These are phyloP conservation scores for Xanthoconium separans DNA, from an alignment of 1,284 basidiomycete genomes.

Conservation along the genomic window DNA sequence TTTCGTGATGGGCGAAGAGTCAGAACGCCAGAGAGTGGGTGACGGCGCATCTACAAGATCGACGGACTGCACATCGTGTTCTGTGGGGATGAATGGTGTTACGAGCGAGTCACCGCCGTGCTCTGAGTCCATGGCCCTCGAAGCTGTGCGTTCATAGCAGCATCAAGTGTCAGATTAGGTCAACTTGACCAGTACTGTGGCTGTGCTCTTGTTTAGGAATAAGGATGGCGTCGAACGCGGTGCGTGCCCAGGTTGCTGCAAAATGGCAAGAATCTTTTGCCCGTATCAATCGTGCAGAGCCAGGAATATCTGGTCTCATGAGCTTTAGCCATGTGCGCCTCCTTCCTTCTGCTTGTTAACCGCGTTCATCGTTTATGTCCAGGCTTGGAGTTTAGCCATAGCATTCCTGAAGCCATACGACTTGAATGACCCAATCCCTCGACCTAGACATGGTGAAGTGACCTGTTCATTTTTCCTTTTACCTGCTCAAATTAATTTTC, in stretches of 20 bases:
- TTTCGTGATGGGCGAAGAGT: conserved; percentile 6
- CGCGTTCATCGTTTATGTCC: conserved; percentile 3
- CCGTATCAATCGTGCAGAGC: conserved; percentile 59
- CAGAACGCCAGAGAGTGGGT: not conserved
- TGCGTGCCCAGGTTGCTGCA: conserved; percentile 59
- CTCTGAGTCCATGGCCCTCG: conserved; percentile 11
- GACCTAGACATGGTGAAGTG: conserved; percentile 38
- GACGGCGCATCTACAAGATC: not conserved
- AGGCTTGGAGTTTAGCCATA: conserved; percentile 66
- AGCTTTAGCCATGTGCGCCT: conserved; percentile 58
- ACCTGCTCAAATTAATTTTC: not conserved
- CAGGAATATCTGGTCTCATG: conserved; percentile 66
- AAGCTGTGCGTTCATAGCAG: not conserved
- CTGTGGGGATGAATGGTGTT: conserved; percentile 27
- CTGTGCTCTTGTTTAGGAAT: conserved; percentile 20
- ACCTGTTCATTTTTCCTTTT: not conserved
- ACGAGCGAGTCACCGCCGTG: not conserved
- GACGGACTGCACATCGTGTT: conserved; percentile 14
- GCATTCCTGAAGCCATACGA: conserved; percentile 58
- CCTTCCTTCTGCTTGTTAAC: not conserved
- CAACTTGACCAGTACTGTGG: conserved; percentile 17
- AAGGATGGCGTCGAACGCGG: conserved; percentile 53
- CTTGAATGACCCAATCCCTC: conserved; percentile 39
- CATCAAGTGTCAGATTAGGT: conserved; percentile 3
- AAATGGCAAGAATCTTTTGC: conserved; percentile 73